Evolutionary conservation across 768 basidiomycete genomes (phyloP).

Genomic region (Solioccasus polychromus): DNA sequence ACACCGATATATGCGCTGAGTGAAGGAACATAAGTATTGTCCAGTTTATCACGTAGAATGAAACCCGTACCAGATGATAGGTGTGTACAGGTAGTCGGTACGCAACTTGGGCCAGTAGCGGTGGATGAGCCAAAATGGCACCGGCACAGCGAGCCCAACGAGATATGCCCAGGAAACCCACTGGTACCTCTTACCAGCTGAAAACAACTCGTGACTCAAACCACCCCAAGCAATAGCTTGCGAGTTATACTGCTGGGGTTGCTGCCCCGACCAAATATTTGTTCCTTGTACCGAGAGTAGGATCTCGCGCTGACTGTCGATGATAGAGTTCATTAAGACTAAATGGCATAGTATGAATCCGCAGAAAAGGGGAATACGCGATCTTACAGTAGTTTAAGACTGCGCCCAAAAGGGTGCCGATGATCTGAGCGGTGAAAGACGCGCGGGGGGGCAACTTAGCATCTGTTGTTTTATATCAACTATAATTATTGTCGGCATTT

Average conservation of each 20-base stretch:
- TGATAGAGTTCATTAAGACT: slow-evolving; percentile 55
- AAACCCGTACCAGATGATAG: not conserved
- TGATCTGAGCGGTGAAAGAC: slow-evolving; percentile 62
- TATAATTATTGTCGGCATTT: not conserved
- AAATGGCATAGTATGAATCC: not conserved
- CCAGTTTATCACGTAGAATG: not conserved
- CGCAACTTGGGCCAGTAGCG: slow-evolving; percentile 33
- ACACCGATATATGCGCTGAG: slow-evolving; percentile 28
- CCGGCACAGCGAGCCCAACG: slow-evolving; percentile 33
- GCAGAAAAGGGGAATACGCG: slow-evolving; percentile 13
- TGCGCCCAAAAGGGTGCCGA: slow-evolving; percentile 25
- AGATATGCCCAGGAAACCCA: slow-evolving; percentile 43
- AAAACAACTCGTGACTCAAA: slow-evolving; percentile 36
- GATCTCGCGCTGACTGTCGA: slow-evolving; percentile 48
- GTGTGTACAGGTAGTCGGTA: slow-evolving; percentile 32
- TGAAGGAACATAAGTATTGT: not conserved
- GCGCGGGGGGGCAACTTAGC: slow-evolving; percentile 65
- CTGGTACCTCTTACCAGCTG: slow-evolving; percentile 28
- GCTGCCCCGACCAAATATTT: slow-evolving; percentile 32
- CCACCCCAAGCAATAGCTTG: slow-evolving; percentile 42
- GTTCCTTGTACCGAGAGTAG: slow-evolving; percentile 57
- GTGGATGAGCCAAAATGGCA: slow-evolving; percentile 42
- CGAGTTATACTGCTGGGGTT: slow-evolving; percentile 30
- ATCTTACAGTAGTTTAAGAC: slow-evolving; percentile 53
- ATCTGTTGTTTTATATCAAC: slow-evolving; percentile 17